These are phyloP conservation scores for Sarocladium oryzae DNA, from an alignment of 2,329 filamentous ascomycete species.

Conservation along the genomic window DNA sequence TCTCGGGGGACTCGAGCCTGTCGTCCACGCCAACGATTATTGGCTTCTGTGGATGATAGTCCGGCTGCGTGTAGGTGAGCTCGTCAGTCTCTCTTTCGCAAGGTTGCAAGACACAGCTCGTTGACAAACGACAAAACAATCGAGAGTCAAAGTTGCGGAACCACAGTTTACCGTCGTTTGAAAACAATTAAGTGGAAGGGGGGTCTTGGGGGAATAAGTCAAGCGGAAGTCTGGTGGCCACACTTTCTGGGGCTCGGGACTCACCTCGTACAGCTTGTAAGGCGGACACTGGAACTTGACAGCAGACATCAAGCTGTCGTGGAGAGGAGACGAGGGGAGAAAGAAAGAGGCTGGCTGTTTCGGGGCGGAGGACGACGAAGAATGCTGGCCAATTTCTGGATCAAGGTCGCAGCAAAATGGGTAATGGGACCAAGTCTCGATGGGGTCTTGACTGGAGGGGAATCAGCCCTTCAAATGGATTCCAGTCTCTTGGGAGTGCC, in stretches of 20 bases:
- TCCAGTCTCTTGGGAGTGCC: constrained; percentile 5
- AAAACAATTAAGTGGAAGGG: neutral
- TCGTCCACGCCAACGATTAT: constrained; percentile 51
- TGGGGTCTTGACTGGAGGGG: constrained; percentile 6
- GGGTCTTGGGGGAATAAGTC: constrained; percentile 5
- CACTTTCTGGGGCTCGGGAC: constrained; percentile 27
- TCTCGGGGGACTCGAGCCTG: constrained; percentile 51
- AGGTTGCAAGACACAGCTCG: neutral
- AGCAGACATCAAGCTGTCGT: constrained; percentile 42
- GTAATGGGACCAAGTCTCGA: constrained; percentile 4
- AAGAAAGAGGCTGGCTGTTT: constrained; percentile 27
- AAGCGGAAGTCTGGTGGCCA: constrained; percentile 7
- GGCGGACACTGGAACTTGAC: constrained; percentile 48
- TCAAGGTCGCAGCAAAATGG: constrained; percentile 15
- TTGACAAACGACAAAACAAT: neutral
- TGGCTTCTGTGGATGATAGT: constrained; percentile 46
- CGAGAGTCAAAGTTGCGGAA: constrained; percentile 4
- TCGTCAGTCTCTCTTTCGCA: constrained; percentile 5
- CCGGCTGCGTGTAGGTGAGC: constrained; percentile 32
- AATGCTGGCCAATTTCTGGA: constrained; percentile 34
- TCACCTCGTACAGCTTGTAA: constrained; percentile 56
- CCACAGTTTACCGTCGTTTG: constrained; percentile 3
- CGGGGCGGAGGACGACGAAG: constrained; percentile 21
- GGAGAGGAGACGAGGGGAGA: constrained; percentile 24
- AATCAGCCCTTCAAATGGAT: constrained; percentile 10